Base-by-base conservation (phyloP, 352 stramenopile genomes). In the Phytophthora crassamura region DNA sequence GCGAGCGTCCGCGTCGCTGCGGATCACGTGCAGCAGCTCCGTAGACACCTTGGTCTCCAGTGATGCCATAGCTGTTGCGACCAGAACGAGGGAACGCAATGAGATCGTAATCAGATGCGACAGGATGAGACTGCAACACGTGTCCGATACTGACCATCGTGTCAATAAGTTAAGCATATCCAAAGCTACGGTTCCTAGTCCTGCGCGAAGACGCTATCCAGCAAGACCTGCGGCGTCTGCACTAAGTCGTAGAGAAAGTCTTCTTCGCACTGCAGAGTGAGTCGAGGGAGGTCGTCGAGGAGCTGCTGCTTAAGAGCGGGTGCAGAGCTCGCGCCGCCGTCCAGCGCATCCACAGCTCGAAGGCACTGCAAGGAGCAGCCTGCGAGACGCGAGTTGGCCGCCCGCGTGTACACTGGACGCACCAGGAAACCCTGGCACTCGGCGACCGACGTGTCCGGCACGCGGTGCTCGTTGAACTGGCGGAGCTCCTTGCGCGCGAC, bases 231-330 rank as follows among this genome's bases (percentile, higher is more conserved):
- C 1, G 63, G 60, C 7, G 57, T 41, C n/a, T 71, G 63, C 25
- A 82, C 54, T 14, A 84, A 28, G 36, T 79, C 75, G 51, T 80
- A 72, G 20, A 84, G 36, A 15, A 78, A 58, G 33, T 72, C 61
- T 60, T 80, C 73, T 72, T 84, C 76, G 57, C 74, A 84, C 28
- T 78, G 76, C 34, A 82, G 39, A 8, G 76, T 82, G 36, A 77
- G 64, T 28, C 52, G 60, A 9, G 76, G 76, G 39, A 84, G 68
- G 51, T 84, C 70, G 28, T 76, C 46, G 16, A 82, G 55, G 50
- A 84, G 49, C 10, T 65, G 64, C 12, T 70, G 40, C 50, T 80
- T 69, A 1, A 82, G 47, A 38, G 59, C 51, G n/a, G 40, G 33
- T 4, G 67, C 38, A 9, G 72, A 61, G 6, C 30, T 33, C 14